A percentile compares a stretch with the other conserved stretches of the same genome.
These are phyloP conservation scores for Pulveroboletus sp. DNA, from an alignment of 768 basidiomycete species.

Conservation along the genomic window DNA sequence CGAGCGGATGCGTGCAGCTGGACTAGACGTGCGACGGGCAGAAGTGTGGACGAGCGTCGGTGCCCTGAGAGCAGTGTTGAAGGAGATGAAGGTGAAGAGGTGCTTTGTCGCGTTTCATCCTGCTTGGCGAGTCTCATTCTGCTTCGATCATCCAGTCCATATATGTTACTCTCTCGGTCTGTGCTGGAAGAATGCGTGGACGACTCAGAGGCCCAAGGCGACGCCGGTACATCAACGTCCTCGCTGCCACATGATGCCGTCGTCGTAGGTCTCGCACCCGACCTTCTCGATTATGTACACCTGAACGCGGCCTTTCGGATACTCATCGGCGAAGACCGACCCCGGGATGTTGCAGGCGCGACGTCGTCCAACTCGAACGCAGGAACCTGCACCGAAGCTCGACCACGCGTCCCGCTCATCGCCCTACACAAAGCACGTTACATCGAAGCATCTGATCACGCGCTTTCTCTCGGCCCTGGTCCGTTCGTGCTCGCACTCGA, in stretches of 20 bases:
- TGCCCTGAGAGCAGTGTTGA: slow-evolving; percentile 47
- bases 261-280: slow-evolving; percentile 59
- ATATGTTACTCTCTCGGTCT: slow-evolving; percentile 51
- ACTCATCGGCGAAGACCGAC: slow-evolving; percentile 41
- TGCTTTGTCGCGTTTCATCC: slow-evolving; percentile 9
- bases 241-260: slow-evolving; percentile 47
- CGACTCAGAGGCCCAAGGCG: not conserved
- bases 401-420: slow-evolving; percentile 38
- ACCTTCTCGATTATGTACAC: slow-evolving; percentile 45
- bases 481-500: slow-evolving; percentile 67
- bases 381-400: not conserved
- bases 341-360: not conserved
- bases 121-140: not conserved
- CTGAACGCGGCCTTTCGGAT: slow-evolving; percentile 68
- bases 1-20: slow-evolving; percentile 42
- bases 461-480: slow-evolving; percentile 63
- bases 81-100: slow-evolving; percentile 40
- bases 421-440: slow-evolving; percentile 59
- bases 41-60: slow-evolving; percentile 67
- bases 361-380: not conserved
- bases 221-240: not conserved
- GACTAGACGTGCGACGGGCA: slow-evolving; percentile 41
- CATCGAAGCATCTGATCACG: slow-evolving; percentile 42
- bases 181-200: slow-evolving; percentile 41
- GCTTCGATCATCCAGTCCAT: slow-evolving; percentile 34